phyloP scores from a whole-genome alignment of 768 basidiomycete genomes.

The Boletus rubropictus region DNA sequence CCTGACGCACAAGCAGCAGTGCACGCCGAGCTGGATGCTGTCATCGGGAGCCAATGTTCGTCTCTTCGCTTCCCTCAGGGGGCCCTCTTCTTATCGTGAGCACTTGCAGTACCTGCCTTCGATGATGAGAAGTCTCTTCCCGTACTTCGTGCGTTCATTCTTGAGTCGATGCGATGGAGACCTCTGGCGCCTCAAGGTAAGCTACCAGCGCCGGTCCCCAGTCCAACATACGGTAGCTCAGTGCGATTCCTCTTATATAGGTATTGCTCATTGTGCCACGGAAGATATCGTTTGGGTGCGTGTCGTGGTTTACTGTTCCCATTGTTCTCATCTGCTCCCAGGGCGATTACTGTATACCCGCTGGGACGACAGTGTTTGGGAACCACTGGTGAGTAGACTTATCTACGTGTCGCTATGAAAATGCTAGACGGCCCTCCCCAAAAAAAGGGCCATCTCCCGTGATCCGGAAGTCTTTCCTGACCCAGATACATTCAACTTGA shows the following conservation, averaged over 20 bases:
- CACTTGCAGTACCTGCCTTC: constrained; percentile 31
- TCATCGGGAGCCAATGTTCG: constrained; percentile 34
- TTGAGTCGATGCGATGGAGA: constrained; percentile 34
- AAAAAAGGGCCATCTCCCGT: constrained; percentile 30
- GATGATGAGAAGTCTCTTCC: constrained; percentile 28
- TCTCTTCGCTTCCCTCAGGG: neutral
- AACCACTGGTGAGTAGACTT: constrained; percentile 12
- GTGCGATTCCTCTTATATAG: too few relatives aligned
- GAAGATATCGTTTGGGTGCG: constrained; percentile 18
- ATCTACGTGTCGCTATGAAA: too few relatives aligned
- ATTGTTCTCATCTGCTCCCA: neutral
- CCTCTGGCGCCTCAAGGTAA: constrained; percentile 24
- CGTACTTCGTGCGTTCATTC: constrained; percentile 30
- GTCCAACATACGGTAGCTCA: neutral
- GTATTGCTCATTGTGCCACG: constrained; percentile 3
- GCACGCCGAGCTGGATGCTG: constrained; percentile 46
- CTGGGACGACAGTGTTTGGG: constrained; percentile 14
- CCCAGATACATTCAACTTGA: constrained; percentile 33
- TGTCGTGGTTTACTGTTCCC: neutral
- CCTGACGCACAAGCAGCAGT: constrained; percentile 45
- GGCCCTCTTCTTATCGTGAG: neutral
- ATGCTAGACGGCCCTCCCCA: neutral
- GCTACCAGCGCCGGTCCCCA: neutral
- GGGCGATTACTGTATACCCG: constrained; percentile 16
- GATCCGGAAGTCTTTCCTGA: constrained; percentile 35